Conservation (phyloP, 2,329 filamentous ascomycete species). For the Sclerotinia nivalis region DNA sequence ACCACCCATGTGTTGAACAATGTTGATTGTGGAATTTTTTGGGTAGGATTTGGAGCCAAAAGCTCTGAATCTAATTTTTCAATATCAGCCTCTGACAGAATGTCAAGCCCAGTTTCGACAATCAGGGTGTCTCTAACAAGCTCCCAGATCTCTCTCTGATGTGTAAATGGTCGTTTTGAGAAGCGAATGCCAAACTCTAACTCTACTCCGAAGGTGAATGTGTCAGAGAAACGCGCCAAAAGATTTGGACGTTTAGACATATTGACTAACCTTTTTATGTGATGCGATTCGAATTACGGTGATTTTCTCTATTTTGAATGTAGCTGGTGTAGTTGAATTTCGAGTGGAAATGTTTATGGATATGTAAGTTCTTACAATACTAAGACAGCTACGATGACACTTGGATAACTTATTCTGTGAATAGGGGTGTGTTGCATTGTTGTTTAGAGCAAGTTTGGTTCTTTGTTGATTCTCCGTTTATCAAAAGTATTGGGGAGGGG, state of each 20-base stretch:
- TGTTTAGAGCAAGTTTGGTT: background rate
- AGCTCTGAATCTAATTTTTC: background rate
- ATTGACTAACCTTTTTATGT: background rate
- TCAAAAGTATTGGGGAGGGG: background rate
- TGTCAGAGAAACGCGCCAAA: background rate
- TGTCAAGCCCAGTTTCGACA: background rate
- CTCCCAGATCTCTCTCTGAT: no score
- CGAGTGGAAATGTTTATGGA: background rate
- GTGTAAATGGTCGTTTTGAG: background rate
- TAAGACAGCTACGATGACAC: background rate
- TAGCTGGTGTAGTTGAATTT: background rate
- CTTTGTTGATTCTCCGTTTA: background rate
- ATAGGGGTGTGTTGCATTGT: background rate
- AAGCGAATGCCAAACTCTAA: conserved; percentile 14
- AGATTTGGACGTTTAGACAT: background rate
- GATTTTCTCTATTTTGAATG: background rate
- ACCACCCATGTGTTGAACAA: background rate
- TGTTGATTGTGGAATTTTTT: background rate
- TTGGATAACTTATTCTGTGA: background rate
- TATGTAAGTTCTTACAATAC: no score
- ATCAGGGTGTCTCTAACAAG: conserved; percentile 4
- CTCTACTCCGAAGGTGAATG: conserved; percentile 18
- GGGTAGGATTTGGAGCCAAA: background rate
- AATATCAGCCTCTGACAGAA: background rate
- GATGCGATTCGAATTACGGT: background rate